phyloP scores from a whole-genome alignment of 73 alveolate genomes.

The Stentor roeselii region DNA sequence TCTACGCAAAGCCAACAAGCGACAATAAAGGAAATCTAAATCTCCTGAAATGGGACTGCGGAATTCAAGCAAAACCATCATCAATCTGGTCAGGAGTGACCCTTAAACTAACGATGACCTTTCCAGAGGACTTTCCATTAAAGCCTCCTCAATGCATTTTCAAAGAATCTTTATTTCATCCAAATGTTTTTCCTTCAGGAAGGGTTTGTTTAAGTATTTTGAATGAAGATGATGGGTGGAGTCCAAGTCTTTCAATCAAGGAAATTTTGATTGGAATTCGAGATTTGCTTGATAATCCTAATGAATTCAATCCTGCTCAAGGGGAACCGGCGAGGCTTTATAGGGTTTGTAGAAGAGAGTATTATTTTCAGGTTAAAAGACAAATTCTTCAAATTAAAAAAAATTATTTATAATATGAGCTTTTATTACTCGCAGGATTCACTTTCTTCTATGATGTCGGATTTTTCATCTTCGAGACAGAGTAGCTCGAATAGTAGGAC shows the following conservation, averaged over 20 bases:
- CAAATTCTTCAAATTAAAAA: not conserved
- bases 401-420: not conserved
- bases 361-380: too few relatives aligned
- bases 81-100: slow-evolving; percentile 97
- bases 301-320: slow-evolving; percentile 89
- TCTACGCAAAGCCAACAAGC: slow-evolving; percentile 77
- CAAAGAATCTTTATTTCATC: slow-evolving; percentile 80
- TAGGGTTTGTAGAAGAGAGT: slow-evolving; percentile 29
- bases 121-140: slow-evolving; percentile 91
- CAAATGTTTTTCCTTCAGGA: slow-evolving; percentile 95
- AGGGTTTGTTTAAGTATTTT: slow-evolving; percentile 93
- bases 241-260: slow-evolving; percentile 87
- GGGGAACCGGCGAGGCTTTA: slow-evolving; percentile 82
- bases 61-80: slow-evolving; percentile 89
- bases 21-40: slow-evolving; percentile 61
- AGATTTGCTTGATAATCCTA: slow-evolving; percentile 88
- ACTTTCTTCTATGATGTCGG: not conserved
- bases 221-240: slow-evolving; percentile 98
- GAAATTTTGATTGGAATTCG: slow-evolving; percentile 85
- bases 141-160: slow-evolving; percentile 98
- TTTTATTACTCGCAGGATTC: not conserved
- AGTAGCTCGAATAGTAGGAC: not conserved
- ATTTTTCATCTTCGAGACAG: not conserved
- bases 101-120: slow-evolving; percentile 85
- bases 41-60: slow-evolving; percentile 88